These are phyloP conservation scores for Kwoniella pini DNA, from an alignment of 768 basidiomycete genomes.

Conservation along the genomic window DNA sequence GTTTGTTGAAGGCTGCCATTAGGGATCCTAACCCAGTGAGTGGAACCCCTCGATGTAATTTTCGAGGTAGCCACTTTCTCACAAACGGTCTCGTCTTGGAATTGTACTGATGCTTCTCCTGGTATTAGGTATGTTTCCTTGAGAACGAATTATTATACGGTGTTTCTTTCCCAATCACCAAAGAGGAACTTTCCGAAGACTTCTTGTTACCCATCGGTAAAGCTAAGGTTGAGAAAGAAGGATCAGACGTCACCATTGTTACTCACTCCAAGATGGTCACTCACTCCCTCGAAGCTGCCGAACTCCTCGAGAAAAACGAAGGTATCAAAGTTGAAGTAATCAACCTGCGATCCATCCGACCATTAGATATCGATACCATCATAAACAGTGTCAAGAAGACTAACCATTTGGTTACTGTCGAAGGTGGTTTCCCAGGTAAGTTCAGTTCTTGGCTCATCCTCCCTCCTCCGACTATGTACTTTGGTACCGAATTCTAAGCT, in stretches of 20 bases:
- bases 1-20: constrained; percentile 94
- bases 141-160: constrained; percentile 99
- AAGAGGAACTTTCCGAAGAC: constrained; percentile 91
- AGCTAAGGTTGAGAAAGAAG: constrained; percentile 90
- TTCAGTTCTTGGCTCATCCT: background rate
- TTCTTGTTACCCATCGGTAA: constrained; percentile 97
- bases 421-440: constrained; percentile 87
- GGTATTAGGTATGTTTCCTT: constrained; percentile 88
- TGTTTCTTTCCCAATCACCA: constrained; percentile 91
- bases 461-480: too few relatives aligned
- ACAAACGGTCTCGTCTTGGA: too few relatives aligned
- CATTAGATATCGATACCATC: constrained; percentile 96
- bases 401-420: constrained; percentile 88
- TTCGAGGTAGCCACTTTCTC: background rate
- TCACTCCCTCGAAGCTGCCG: constrained; percentile 91
- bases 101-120: too few relatives aligned
- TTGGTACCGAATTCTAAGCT: too few relatives aligned
- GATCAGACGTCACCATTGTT: constrained; percentile 90
- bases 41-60: background rate
- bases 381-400: constrained; percentile 98
- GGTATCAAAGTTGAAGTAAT: constrained; percentile 97
- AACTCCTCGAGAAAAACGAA: constrained; percentile 80
- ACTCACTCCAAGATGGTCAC: constrained; percentile 99
- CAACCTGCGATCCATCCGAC: constrained; percentile 78
- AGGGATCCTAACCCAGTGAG: constrained; percentile 89